Percentiles rank a stretch among this genome's conserved stretches.
Evolutionary conservation across 306 rosid species (phyloP).

Genomic region (Biancaea sappan): DNA sequence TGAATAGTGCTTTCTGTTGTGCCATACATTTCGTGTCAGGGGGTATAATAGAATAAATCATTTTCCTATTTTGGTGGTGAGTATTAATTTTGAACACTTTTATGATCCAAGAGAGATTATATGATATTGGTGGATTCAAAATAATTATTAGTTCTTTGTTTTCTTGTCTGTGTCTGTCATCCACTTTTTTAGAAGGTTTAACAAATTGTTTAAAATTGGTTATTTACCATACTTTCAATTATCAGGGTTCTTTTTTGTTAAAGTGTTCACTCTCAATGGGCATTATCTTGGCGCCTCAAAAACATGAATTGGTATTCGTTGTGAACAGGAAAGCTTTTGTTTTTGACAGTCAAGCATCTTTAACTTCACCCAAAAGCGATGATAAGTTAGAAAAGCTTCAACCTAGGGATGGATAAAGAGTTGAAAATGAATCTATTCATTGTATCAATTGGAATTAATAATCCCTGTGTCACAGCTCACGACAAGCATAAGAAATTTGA

Average conservation of each 20-base stretch:
- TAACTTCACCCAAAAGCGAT: constrained; percentile 53
- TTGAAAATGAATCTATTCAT: constrained; percentile 71
- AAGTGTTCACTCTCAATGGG: constrained; percentile 90
- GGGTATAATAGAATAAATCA: neutral
- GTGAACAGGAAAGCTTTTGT: constrained; percentile 43
- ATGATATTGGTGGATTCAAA: constrained; percentile 15
- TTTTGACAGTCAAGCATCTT: constrained; percentile 55
- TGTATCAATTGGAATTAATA: too few species aligned
- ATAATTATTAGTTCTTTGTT: constrained; percentile 23
- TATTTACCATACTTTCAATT: constrained; percentile 29
- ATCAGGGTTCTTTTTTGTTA: constrained; percentile 81
- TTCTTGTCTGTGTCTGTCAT: constrained; percentile 10
- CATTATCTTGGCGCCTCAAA: constrained; percentile 73
- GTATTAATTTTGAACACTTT: constrained; percentile 13
- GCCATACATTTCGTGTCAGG: neutral
- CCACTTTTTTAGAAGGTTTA: neutral
- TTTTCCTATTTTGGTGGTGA: constrained; percentile 25
- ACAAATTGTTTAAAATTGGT: constrained; percentile 21
- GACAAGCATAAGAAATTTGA: too few species aligned
- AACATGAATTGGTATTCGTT: constrained; percentile 49
- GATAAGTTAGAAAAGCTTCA: constrained; percentile 56
- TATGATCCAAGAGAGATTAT: constrained; percentile 18
- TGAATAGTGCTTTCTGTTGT: neutral
- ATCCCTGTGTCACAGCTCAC: too few species aligned
- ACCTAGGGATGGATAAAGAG: constrained; percentile 53